Evolutionary conservation across 371 early-diverging fungal species (phyloP), one percentile per base, ranked within the genome.

Genomic region (Actinomortierella wolfii): DNA sequence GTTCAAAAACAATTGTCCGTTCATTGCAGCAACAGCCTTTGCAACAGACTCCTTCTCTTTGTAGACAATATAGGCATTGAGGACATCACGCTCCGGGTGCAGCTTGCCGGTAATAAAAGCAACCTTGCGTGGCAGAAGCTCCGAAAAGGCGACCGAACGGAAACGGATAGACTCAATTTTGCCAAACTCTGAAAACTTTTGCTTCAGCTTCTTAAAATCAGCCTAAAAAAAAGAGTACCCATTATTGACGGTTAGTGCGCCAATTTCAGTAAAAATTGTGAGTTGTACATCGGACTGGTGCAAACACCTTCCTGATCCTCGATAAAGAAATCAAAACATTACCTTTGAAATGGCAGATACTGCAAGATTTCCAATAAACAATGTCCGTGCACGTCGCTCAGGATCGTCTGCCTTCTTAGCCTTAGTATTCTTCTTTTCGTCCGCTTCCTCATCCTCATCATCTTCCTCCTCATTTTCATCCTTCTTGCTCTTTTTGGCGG

Each of bases 31-130:
- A 18, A 87, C 63, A 0, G 93, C 93, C 56, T 87, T 86, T 2
- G 79, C 77, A 0, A 85, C 92, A 1, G 87, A 77, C 24, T 82
- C 89, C 61, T 79, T 79, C 15, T 76, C 76, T 45, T 77, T 77
- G 67, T 80, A 95, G 24, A 97, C 95, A 51, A 96, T 83, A 61
- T 96, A 97, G 8, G 94, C 95, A 59, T 97, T 95, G 59, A 94
- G 76, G 4, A 87, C 82, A 59, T 92, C 88, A 44, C 96, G 89
- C n/a, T 86, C 84, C 2, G 88, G 81, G 62, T 97, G 94, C 44
- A 92, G 77, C 68, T 91, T 86, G 59, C 90, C 90, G 13, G 85
- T 81, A 56, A 90, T 81, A 63, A 88, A 92, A 8, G 92, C 92
- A 25, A 81, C 80, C 70, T 89, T 90, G 45, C 92, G 88, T 41